Conservation (phyloP, 345 rosid genomes). For the Euphorbia tirucalli region DNA sequence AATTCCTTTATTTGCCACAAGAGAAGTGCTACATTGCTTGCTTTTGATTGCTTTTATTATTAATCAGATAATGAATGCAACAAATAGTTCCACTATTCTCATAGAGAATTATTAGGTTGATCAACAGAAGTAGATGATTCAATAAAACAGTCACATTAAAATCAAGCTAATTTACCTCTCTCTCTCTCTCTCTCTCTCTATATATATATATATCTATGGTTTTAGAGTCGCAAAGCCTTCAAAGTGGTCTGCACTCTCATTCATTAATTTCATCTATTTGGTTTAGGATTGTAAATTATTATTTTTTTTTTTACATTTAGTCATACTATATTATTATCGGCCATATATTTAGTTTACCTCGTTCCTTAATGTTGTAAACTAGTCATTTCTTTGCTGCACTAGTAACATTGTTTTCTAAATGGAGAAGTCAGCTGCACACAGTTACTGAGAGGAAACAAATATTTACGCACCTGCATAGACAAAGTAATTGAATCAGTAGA, state of each 20-base stretch:
- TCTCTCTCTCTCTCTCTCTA: too few relatives aligned
- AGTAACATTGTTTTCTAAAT: neutral
- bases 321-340: neutral
- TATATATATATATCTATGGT: too few relatives aligned
- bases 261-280: neutral
- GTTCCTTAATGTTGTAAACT: neutral
- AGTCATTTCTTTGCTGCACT: neutral
- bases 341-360: neutral
- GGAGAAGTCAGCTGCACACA: neutral
- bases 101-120: neutral
- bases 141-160: too few relatives aligned
- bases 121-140: neutral
- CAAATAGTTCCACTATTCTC: neutral
- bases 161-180: neutral
- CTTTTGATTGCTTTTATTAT: too few relatives aligned
- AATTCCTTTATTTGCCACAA: too few relatives aligned
- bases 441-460: neutral
- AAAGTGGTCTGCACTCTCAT: too few relatives aligned
- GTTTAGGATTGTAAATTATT: neutral
- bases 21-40: too few relatives aligned
- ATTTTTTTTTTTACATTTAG: too few relatives aligned
- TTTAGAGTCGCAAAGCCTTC: too few relatives aligned
- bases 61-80: too few relatives aligned
- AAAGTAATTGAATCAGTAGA: constrained; percentile 47
- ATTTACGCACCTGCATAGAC: constrained; percentile 43